Evolutionary conservation across 495 filamentous ascomycete species (phyloP).

Genomic region (Xylaria longipes): DNA sequence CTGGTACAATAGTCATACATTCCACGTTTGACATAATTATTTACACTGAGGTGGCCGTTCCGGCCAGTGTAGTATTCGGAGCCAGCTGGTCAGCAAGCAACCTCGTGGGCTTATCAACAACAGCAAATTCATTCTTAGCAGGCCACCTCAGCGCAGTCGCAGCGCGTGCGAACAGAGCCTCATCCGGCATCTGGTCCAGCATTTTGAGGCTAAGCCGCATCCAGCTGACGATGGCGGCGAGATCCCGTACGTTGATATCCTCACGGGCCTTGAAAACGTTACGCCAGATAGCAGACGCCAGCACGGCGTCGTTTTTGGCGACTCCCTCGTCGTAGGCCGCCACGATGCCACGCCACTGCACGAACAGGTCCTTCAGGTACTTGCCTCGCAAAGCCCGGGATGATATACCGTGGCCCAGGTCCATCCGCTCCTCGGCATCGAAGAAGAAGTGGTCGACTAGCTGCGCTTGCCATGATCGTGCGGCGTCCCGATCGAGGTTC

Average conservation of each 20-base stretch:
- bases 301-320: conserved; percentile 79
- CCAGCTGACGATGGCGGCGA: conserved; percentile 80
- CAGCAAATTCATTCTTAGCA: conserved; percentile 48
- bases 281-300: conserved; percentile 89
- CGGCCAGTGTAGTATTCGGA: not conserved
- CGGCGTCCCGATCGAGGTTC: conserved; percentile 63
- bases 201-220: conserved; percentile 71
- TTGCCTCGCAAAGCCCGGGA: conserved; percentile 72
- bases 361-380: conserved; percentile 90
- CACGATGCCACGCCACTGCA: conserved; percentile 86
- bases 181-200: conserved; percentile 69
- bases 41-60: not conserved
- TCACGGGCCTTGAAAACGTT: conserved; percentile 83
- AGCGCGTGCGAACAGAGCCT: conserved; percentile 44
- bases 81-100: conserved; percentile 31
- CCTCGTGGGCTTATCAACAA: conserved; percentile 45
- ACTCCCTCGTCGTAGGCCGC: conserved; percentile 89
- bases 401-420: conserved; percentile 67
- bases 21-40: not conserved
- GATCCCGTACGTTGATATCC: conserved; percentile 70
- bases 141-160: conserved; percentile 49
- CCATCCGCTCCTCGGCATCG: conserved; percentile 88
- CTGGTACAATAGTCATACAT: conserved; percentile 16
- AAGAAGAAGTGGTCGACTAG: conserved; percentile 93
- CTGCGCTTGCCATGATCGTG: conserved; percentile 50